These are phyloP conservation scores for Magnolia sinica DNA, from an alignment of 164 flowering plant species.

Conservation along the genomic window DNA sequence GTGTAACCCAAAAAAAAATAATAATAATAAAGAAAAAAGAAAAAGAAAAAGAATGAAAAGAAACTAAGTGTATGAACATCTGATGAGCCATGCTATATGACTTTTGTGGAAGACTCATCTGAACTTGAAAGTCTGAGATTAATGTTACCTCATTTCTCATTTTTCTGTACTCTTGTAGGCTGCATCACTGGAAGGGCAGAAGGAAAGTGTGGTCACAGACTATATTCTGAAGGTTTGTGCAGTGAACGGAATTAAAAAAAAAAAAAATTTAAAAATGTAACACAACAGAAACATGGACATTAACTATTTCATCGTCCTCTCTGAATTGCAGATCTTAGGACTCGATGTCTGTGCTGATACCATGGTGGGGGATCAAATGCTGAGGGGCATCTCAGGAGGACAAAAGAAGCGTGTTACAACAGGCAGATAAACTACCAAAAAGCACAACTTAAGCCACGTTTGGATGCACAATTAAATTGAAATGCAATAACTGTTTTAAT, in stretches of 20 bases:
- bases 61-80: too few species aligned
- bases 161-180: slow-evolving; percentile 29
- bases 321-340: slow-evolving; percentile 22
- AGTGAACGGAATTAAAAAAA: not conserved
- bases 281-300: not conserved
- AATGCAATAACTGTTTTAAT: too few species aligned
- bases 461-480: too few species aligned
- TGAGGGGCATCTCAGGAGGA: slow-evolving; percentile 31
- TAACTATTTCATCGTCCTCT: not conserved
- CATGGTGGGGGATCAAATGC: slow-evolving; percentile 27
- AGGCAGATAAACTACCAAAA: slow-evolving; percentile 4
- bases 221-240: slow-evolving; percentile 23
- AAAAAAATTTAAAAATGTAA: not conserved
- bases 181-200: slow-evolving; percentile 26
- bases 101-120: too few species aligned
- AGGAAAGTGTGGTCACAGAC: slow-evolving; percentile 23
- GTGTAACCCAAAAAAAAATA: too few species aligned
- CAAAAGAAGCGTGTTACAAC: slow-evolving; percentile 29
- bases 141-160: not conserved
- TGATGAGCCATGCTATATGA: too few species aligned
- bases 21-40: too few species aligned
- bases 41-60: too few species aligned
- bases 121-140: too few species aligned
- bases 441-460: not conserved
- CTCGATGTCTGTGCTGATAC: slow-evolving; percentile 28